Evolutionary conservation across 352 stramenopile genomes (phyloP), one percentile per base, ranked within the genome.

Genomic region (Phytophthora agathidicida): DNA sequence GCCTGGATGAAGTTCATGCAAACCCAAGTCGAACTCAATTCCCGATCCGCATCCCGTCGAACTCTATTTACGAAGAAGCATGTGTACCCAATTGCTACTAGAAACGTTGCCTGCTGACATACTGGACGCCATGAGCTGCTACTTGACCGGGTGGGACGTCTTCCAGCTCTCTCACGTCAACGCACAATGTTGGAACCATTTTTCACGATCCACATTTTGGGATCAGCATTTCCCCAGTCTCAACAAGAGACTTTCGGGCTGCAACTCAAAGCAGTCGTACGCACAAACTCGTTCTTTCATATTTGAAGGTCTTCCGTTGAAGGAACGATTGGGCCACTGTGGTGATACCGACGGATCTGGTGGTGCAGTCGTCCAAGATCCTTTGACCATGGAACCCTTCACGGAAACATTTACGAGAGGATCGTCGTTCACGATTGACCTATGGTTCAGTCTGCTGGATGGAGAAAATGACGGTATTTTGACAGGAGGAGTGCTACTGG

Each of bases 361-460:
- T 11, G 53, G 19, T n/a, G 43, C 24, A 6, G 33, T 62, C 1
- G 35, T 61, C 7, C 28, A 60, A 16, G 10, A 37, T 36, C 16
- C 26, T 14, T 11, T 36, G 24, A 42, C 53, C 11, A 22, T 24
- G 48, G 24, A 60, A 1, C 9, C 22, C 10, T 38, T 60, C 31
- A 46, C 30, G 3, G 31, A 49, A 3, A n/a, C 16, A 0, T 49
- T 55, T 20, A 36, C 17, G 2, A 17, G 19, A 4, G 28, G 11
- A 1, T 55, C 35, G 2, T 47, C 43, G 5, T 68, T 61, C 24
- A 10, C 49, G 26, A 13, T 63, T 22, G 32, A 64, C 23, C 32
- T 45, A 20, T 38, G 37, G 33, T 51, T 50, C n/a, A 44, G 53
- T 56, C 35, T 62, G 20, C 35, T 62, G 17, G 53, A 56, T 49